Percentiles rank a stretch among this genome's conserved stretches.
Evolutionary conservation across 2,329 filamentous ascomycete genomes (phyloP).

Genomic region (Clarireedia hainanense): DNA sequence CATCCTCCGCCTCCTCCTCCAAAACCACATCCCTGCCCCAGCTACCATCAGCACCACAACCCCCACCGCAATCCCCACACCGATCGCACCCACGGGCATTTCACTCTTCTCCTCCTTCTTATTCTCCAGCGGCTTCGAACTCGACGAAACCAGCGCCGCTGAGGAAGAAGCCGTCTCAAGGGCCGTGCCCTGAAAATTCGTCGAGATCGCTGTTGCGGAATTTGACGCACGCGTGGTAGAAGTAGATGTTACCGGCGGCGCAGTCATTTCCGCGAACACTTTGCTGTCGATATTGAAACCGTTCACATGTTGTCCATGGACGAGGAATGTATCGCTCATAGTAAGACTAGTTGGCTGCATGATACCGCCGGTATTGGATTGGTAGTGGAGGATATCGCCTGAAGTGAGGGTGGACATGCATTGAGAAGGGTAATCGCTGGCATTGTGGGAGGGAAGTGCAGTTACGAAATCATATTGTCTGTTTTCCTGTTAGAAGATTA

Average conservation of each 20-base stretch:
- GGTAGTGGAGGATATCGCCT: slow-evolving; percentile 1
- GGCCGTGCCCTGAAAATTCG: too few relatives aligned
- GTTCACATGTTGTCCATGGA: slow-evolving; percentile 5
- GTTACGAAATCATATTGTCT: slow-evolving; percentile 1
- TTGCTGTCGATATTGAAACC: slow-evolving; percentile 4
- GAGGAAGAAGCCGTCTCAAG: neutral
- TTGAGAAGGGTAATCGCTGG: neutral
- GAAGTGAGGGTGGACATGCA: slow-evolving; percentile 4
- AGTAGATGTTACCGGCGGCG: neutral
- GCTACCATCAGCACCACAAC: too few relatives aligned
- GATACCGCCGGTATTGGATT: neutral
- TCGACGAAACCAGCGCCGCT: neutral
- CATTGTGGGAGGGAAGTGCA: neutral
- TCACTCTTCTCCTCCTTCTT: neutral
- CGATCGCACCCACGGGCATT: too few relatives aligned
- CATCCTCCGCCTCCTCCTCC: neutral
- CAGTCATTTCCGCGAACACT: neutral
- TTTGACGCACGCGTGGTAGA: neutral
- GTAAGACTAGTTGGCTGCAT: slow-evolving; percentile 3
- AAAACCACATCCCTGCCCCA: neutral
- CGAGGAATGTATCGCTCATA: neutral
- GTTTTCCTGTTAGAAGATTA: neutral
- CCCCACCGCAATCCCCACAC: too few relatives aligned
- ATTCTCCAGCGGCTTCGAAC: neutral
- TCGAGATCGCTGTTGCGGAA: too few relatives aligned